Evolutionary conservation across 2,329 filamentous ascomycete genomes (phyloP), one percentile per base, ranked within the genome.

Genomic region (Ophioceras dolichostomum): DNA sequence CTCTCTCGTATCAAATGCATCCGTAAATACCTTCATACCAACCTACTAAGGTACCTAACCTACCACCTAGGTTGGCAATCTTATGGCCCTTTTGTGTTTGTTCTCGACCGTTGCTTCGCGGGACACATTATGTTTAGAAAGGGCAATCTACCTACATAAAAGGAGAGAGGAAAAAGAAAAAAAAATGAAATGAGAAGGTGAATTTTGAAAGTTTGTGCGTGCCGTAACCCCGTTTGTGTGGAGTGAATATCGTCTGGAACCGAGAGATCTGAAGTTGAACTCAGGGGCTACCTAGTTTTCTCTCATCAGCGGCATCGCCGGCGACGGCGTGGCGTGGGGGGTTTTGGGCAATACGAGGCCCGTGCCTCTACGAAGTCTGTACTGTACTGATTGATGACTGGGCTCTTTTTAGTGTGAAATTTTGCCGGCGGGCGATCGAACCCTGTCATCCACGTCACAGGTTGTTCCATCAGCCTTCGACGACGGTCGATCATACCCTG

Each of bases 381-480:
- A 26, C n/a, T n/a, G n/a, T n/a, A n/a, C n/a, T n/a, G n/a, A n/a
- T n/a, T n/a, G n/a, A n/a, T n/a, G n/a, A n/a, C n/a, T n/a, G n/a
- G n/a, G n/a, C n/a, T n/a, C n/a, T n/a, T n/a, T n/a, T n/a, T n/a
- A n/a, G n/a, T n/a, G n/a, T n/a, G n/a, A n/a, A n/a, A n/a, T n/a
- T n/a, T n/a, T n/a, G n/a, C n/a, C n/a, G n/a, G n/a, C n/a, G n/a
- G n/a, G n/a, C n/a, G n/a, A n/a, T n/a, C n/a, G n/a, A 26, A 26
- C 8, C 22, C 7, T 26, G 22, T 12, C 7, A 26, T 7, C 38
- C 5, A 17, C 31, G 45, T 49, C 42, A 19, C 41, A 45, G 40
- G 30, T 45, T 42, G 41, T 52, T 53, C 48, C 41, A 44, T 37
- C 40, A 41, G 34, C 40, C 47, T 53, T 51, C 48, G 36, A 48